Conservation (phyloP, 129 eudicot genomes). For the Erigeron canadensis region DNA sequence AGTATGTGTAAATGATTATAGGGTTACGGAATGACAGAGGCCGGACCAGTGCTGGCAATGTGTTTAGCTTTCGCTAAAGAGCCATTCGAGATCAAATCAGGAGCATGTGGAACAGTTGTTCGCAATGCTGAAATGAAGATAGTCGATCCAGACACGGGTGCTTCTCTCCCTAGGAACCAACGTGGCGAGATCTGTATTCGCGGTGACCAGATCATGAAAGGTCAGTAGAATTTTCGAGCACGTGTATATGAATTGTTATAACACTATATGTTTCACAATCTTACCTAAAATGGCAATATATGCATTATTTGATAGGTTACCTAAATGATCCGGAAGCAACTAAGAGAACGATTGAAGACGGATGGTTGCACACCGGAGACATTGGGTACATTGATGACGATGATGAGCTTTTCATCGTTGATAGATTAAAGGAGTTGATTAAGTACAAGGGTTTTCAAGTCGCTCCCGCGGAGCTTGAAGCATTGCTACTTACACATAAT, state of each 20-base stretch:
- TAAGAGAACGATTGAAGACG: conserved; percentile 63
- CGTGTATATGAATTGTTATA: not conserved
- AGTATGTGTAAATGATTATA: conserved; percentile 11
- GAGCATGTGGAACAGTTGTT: conserved; percentile 87
- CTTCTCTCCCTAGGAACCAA: conserved; percentile 65
- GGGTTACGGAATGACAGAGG: conserved; percentile 99
- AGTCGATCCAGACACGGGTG: conserved; percentile 65
- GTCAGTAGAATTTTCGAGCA: conserved; percentile 27
- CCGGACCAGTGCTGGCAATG: conserved; percentile 94
- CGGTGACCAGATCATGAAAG: conserved; percentile 95
- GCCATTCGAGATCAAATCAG: conserved; percentile 78
- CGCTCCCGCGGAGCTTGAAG: conserved; percentile 97
- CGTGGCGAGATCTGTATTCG: conserved; percentile 91
- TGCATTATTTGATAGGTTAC: conserved; percentile 52
- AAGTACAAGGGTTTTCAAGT: conserved; percentile 97
- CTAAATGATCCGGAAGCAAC: conserved; percentile 84
- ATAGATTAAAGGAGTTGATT: conserved; percentile 79
- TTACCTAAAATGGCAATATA: not conserved
- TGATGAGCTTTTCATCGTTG: conserved; percentile 96
- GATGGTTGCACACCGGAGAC: conserved; percentile 95
- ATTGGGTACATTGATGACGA: conserved; percentile 80
- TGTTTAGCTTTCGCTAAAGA: conserved; percentile 92
- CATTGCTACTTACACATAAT: conserved; percentile 61
- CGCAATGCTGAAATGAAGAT: conserved; percentile 92
- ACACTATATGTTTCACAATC: not conserved